phyloP scores from a whole-genome alignment of 306 rosid species.

The Rosa rugosa region DNA sequence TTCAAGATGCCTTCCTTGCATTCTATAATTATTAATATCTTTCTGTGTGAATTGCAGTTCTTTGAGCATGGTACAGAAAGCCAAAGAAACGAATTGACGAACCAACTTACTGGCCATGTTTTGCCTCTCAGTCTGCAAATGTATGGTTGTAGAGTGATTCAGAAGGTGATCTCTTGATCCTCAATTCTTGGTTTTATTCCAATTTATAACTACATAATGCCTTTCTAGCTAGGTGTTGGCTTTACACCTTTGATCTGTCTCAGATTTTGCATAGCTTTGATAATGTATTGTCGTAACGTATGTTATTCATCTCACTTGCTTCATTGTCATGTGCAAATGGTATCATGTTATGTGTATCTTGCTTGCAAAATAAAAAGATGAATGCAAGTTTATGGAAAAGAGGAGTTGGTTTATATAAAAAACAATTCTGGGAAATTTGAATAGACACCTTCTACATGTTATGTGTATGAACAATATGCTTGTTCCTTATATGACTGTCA shows the following conservation, averaged over 20 bases:
- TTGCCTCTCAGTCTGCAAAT: constrained; percentile 96
- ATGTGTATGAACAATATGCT: not conserved
- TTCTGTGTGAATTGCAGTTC: constrained; percentile 56
- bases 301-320: constrained; percentile 1
- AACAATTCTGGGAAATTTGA: not conserved
- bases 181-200: constrained; percentile 21
- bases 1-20: constrained; percentile 10
- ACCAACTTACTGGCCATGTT: constrained; percentile 81
- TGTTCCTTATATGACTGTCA: constrained; percentile 9
- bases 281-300: not conserved
- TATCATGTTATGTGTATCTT: not conserved
- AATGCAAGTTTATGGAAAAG: not conserved
- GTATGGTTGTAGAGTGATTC: constrained; percentile 99
- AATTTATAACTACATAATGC: constrained; percentile 1
- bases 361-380: not conserved
- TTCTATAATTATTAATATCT: constrained; percentile 21
- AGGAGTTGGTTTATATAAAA: not conserved
- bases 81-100: constrained; percentile 80
- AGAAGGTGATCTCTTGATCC: constrained; percentile 65
- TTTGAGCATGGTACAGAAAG: constrained; percentile 90
- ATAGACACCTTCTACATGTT: not conserved
- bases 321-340: not conserved
- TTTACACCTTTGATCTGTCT: not conserved
- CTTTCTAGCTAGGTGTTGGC: constrained; percentile 6
- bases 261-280: not conserved